Conservation (phyloP, 1,284 basidiomycete species). For the Earliella scabrosa region DNA sequence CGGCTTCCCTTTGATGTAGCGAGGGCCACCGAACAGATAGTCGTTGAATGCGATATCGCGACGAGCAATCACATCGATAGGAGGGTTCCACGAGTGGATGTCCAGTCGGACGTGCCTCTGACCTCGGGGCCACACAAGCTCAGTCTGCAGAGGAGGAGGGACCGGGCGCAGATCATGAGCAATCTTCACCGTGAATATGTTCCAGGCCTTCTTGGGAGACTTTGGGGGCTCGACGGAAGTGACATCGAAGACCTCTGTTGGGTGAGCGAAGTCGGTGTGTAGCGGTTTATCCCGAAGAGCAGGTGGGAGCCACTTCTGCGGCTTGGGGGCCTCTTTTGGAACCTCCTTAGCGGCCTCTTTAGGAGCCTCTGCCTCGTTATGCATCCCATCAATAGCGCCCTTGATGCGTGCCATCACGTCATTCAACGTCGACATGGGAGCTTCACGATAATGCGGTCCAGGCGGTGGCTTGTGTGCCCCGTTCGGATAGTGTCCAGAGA, state of each 20-base stretch:
- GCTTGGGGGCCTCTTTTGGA: constrained; percentile 25
- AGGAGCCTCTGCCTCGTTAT: constrained; percentile 35
- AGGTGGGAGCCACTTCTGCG: constrained; percentile 58
- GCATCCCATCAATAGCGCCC: constrained; percentile 79
- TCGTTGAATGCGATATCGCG: constrained; percentile 73
- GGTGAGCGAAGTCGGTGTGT: constrained; percentile 38
- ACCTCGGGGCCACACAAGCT: constrained; percentile 47
- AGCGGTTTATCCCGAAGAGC: constrained; percentile 45
- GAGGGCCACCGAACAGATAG: constrained; percentile 62
- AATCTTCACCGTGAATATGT: constrained; percentile 57
- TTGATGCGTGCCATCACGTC: constrained; percentile 90
- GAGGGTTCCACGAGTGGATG: constrained; percentile 77
- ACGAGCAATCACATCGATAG: constrained; percentile 66
- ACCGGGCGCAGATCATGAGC: constrained; percentile 50
- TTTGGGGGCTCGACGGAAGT: constrained; percentile 56
- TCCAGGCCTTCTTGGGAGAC: constrained; percentile 60
- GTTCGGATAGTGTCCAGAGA: constrained; percentile 18
- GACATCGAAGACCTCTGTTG: constrained; percentile 51
- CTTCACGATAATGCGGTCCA: constrained; percentile 58
- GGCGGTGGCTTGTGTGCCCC: constrained; percentile 34
- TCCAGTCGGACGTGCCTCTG: constrained; percentile 59
- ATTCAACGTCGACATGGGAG: constrained; percentile 77
- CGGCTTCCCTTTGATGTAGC: constrained; percentile 45
- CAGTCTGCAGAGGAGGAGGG: constrained; percentile 51
- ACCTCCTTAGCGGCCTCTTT: constrained; percentile 27